phyloP scores from a whole-genome alignment of 257 asterid species.

The Anisodus tanguticus region DNA sequence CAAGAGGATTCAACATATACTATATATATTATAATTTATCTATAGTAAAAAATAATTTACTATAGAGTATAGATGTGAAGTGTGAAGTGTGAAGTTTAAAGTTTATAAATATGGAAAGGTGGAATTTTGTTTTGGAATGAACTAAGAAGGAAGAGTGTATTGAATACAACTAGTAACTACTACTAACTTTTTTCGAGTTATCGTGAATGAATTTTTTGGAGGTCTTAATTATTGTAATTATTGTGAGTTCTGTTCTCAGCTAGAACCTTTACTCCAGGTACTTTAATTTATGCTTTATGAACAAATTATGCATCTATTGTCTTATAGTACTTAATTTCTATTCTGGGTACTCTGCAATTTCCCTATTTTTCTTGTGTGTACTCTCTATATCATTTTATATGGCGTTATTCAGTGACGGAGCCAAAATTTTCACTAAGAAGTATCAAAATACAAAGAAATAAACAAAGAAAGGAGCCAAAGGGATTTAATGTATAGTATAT shows the following conservation, averaged over 20 bases:
- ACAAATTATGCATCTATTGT: no score
- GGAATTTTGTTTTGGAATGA: no score
- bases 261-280: no score
- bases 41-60: not conserved
- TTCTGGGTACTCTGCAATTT: not conserved
- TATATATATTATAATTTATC: no score
- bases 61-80: no score
- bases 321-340: not conserved
- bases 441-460: no score
- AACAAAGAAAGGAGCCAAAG: not conserved
- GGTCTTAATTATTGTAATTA: constrained; percentile 11
- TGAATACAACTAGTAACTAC: not conserved
- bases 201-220: not conserved
- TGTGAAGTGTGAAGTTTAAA: not conserved
- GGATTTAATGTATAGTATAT: not conserved
- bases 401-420: no score
- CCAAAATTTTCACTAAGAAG: no score
- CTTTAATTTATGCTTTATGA: no score
- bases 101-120: not conserved
- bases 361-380: not conserved
- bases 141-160: not conserved
- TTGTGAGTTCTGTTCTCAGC: no score
- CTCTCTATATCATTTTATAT: no score
- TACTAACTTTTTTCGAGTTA: not conserved
- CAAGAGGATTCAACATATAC: no score